Evolutionary conservation across 2,329 filamentous ascomycete species (phyloP), one percentile per base, ranked within the genome.

Genomic region (Venturia asperata): DNA sequence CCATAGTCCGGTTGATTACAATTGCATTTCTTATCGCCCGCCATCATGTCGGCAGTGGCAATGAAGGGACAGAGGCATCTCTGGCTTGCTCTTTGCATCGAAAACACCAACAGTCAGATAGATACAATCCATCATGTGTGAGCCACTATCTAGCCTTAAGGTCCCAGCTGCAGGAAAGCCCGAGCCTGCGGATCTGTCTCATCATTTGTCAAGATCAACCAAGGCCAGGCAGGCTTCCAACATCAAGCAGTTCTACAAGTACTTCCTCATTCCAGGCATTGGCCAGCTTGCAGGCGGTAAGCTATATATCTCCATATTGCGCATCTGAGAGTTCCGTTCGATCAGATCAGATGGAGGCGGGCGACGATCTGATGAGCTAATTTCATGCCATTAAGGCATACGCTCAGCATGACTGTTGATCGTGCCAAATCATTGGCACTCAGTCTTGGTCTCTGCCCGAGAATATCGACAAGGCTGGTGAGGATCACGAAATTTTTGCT

Each of bases 191-290:
- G 89, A 96, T 74, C 80, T 96, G 67, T 88, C 86, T 70, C 90
- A 96, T 74, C 88, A 92, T 73, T 88, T 87, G 70, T 92, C 90
- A 0, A 80, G 85, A 66, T 81, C 85, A 56, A 88, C 91, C 61
- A 87, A 82, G 71, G 82, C 83, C 60, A 83, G 91, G 10, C 70
- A 79, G 7, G 79, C 83, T 7, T 94, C 87, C 72, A 79, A 79
- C 55, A 83, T 96, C 74, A 96, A 96, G 79, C 73, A 82, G 45
- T 91, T 92, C 75, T 96, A 96, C 81, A 91, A 91, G 76, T 96
- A 90, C 77, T 94, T 94, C 70, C 68, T 70, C 13, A 85, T 86
- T 63, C 84, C 85, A 0, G 83, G 83, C 43, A 85, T 87, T 69
- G 82, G 80, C 19, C 85, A 87, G 70, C 74, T 87, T 45, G 84